Evolutionary conservation across 345 rosid genomes (phyloP).

Genomic region (Brassica incana): DNA sequence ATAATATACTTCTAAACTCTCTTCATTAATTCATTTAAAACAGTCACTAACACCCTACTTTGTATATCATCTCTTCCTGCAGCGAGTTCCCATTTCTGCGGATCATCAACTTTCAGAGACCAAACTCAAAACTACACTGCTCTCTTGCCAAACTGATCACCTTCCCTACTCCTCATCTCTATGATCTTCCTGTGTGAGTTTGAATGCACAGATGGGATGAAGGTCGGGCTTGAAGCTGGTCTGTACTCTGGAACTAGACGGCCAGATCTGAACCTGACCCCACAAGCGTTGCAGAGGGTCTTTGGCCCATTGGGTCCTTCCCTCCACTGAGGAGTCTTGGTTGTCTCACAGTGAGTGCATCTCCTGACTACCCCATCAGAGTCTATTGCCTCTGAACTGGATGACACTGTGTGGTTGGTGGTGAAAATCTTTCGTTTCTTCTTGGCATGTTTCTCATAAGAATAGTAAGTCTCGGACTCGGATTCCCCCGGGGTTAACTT

Average conservation of each 20-base stretch:
- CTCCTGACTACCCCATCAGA: constrained; percentile 33
- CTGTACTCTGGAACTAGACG: constrained; percentile 89
- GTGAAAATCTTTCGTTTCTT: constrained; percentile 53
- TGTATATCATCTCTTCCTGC: constrained; percentile 28
- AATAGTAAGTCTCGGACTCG: constrained; percentile 34
- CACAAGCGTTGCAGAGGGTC: constrained; percentile 95
- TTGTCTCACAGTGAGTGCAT: constrained; percentile 79
- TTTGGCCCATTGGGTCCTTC: constrained; percentile 95
- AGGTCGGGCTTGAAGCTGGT: constrained; percentile 89
- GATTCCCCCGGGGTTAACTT: constrained; percentile 32
- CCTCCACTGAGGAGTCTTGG: constrained; percentile 94
- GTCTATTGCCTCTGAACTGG: constrained; percentile 21
- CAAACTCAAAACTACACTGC: constrained; percentile 6
- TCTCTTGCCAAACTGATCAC: constrained; percentile 16
- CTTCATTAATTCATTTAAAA: constrained; percentile 15
- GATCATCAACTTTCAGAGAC: constrained; percentile 21
- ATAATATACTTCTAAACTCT: constrained; percentile 35
- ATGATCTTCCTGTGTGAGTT: constrained; percentile 88
- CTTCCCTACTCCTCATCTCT: constrained; percentile 73
- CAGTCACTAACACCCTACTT: constrained; percentile 26
- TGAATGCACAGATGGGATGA: constrained; percentile 69
- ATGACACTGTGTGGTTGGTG: constrained; percentile 26
- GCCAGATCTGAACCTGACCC: constrained; percentile 86
- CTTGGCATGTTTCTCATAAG: constrained; percentile 38
- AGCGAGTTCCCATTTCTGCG: constrained; percentile 16